These are phyloP conservation scores for Chlamydomonas sp. DNA, from an alignment of 139 green algal species.

Conservation along the genomic window DNA sequence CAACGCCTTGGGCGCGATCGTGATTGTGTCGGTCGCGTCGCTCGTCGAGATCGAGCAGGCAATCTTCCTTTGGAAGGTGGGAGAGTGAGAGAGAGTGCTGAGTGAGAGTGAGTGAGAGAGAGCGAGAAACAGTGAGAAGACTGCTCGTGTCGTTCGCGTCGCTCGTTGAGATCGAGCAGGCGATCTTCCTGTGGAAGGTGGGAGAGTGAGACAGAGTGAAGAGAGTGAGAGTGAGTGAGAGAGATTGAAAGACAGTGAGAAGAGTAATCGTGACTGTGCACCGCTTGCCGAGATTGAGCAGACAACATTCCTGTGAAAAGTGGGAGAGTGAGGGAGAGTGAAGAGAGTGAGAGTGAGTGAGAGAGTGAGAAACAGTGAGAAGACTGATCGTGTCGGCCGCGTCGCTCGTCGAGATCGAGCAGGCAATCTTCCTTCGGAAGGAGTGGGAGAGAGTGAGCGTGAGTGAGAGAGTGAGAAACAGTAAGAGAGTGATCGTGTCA, in stretches of 20 bases:
- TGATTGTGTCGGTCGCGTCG: slow-evolving; percentile 53
- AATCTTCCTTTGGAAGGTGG: slow-evolving; percentile 15
- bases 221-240: too few relatives aligned
- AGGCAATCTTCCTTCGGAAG: background rate
- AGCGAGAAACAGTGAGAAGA: too few relatives aligned
- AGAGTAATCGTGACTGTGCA: too few relatives aligned
- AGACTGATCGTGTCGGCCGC: background rate
- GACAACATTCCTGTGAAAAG: background rate
- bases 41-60: slow-evolving; percentile 56
- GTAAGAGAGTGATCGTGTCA: slow-evolving; percentile 60
- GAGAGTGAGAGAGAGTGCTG: too few relatives aligned
- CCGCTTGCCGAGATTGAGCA: slow-evolving; percentile 8
- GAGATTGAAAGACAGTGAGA: too few relatives aligned
- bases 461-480: too few relatives aligned
- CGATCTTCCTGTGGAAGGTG: slow-evolving; percentile 16
- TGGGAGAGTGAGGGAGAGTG: too few relatives aligned
- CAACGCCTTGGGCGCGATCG: slow-evolving; percentile 66
- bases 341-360: background rate
- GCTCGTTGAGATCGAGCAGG: slow-evolving; percentile 55
- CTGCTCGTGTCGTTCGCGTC: slow-evolving; percentile 49
- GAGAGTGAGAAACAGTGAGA: background rate
- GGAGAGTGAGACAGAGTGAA: too few relatives aligned
- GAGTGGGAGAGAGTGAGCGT: too few relatives aligned
- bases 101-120: too few relatives aligned
- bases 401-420: background rate